These are phyloP conservation scores for Coemansia sp. DNA, from an alignment of 192 early-diverging fungal genomes.

Conservation along the genomic window DNA sequence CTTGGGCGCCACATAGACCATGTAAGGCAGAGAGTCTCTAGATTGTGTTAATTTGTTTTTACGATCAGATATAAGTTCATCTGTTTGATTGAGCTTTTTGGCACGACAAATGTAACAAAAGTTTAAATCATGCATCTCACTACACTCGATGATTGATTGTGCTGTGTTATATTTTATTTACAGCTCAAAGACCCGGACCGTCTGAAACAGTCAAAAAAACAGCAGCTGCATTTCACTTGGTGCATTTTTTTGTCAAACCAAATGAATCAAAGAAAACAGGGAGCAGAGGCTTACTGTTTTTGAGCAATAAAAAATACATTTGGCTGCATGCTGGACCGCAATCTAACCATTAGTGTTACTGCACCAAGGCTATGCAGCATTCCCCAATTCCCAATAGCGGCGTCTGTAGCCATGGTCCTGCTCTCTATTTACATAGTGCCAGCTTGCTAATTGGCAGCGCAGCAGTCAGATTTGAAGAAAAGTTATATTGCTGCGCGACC, in stretches of 20 bases:
- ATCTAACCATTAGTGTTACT: conserved; percentile 2
- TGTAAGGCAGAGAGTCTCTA: background rate
- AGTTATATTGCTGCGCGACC: background rate
- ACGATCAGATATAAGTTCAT: background rate
- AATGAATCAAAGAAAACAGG: background rate
- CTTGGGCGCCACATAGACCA: background rate
- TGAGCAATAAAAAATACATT: background rate
- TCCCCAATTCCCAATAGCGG: background rate
- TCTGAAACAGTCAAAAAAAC: no score
- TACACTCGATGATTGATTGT: no score
- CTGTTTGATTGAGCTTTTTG: no score
- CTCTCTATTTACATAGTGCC: background rate
- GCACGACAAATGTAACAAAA: no score
- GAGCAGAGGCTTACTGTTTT: background rate
- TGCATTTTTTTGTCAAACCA: background rate
- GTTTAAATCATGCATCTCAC: no score
- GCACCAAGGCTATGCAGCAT: background rate
- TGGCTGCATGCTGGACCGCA: conserved; percentile 4
- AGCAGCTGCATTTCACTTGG: background rate
- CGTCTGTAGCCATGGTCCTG: background rate
- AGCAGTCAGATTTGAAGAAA: background rate
- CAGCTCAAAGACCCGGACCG: no score
- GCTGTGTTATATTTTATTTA: no score
- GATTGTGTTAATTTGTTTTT: background rate
- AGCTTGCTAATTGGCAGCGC: background rate